These are phyloP conservation scores for Fallopia convolvulus DNA, from an alignment of 148 eudicot genomes.

Conservation along the genomic window DNA sequence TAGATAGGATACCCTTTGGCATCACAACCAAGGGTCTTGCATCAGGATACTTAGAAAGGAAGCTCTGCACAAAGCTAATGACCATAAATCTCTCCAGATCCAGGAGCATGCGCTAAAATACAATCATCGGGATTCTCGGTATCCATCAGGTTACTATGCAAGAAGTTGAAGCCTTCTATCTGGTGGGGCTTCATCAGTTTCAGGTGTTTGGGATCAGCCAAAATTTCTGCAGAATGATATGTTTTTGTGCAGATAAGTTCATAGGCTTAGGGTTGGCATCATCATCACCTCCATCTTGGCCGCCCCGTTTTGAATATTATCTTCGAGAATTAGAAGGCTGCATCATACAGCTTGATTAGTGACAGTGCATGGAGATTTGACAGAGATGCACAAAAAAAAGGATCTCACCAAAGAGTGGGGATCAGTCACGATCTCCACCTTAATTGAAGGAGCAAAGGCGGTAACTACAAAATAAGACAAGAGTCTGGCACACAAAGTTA, in stretches of 20 bases:
- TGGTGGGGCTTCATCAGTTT: slow-evolving; percentile 92
- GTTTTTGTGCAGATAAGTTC: background rate
- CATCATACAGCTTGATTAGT: background rate
- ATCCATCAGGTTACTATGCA: slow-evolving; percentile 52
- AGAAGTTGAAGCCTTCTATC: slow-evolving; percentile 77
- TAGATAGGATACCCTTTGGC: slow-evolving; percentile 68
- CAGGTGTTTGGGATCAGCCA: slow-evolving; percentile 71
- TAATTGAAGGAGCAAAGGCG: background rate
- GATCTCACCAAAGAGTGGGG: background rate
- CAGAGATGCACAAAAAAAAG: background rate
- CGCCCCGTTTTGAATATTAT: background rate
- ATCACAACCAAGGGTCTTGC: slow-evolving; percentile 80
- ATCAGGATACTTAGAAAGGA: slow-evolving; percentile 62
- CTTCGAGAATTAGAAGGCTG: background rate
- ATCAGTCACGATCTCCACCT: too few relatives aligned
- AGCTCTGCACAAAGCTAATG: slow-evolving; percentile 84
- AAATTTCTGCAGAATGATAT: slow-evolving; percentile 17
- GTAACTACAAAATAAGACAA: background rate
- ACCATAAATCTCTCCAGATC: slow-evolving; percentile 98
- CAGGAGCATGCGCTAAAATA: slow-evolving; percentile 95
- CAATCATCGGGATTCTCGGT: slow-evolving; percentile 83
- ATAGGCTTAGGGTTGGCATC: background rate
- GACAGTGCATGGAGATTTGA: background rate
- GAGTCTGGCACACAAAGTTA: slow-evolving; percentile 2
- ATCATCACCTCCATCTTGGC: background rate